Evolutionary conservation across 257 asterid species (phyloP).

Genomic region (Solanum bulbocastanum): DNA sequence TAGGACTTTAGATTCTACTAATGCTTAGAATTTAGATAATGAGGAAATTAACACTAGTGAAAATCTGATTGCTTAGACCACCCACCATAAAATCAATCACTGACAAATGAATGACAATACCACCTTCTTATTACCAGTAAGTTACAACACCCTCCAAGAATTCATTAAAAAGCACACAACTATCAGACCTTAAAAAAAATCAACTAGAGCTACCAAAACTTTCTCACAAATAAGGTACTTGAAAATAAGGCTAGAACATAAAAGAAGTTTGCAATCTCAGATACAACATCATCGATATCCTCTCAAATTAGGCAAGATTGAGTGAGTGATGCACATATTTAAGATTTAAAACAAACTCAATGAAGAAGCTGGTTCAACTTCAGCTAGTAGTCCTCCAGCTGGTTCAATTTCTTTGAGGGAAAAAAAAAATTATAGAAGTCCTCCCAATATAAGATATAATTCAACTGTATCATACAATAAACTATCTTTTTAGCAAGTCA

Average conservation of each 20-base stretch:
- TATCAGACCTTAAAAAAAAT: background rate
- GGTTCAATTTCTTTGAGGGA: background rate
- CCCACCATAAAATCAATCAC: background rate
- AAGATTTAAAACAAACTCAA: background rate
- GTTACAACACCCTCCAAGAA: background rate
- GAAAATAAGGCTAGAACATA: background rate
- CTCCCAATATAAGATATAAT: background rate
- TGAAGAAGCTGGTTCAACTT: background rate
- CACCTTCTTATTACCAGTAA: background rate
- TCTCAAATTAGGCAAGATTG: background rate
- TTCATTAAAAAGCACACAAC: background rate
- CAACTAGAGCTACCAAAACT: background rate
- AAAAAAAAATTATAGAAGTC: background rate
- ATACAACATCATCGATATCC: background rate
- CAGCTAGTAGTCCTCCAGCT: background rate
- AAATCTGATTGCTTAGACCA: background rate
- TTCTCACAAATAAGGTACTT: background rate
- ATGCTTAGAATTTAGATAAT: background rate
- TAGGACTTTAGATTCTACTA: background rate
- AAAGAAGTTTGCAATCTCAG: background rate
- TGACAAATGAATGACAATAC: background rate
- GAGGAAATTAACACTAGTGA: background rate
- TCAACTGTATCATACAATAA: background rate
- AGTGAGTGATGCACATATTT: background rate
- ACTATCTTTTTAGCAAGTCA: background rate